Evolutionary conservation across 129 eudicot genomes (phyloP).

Genomic region (Tagetes erecta): DNA sequence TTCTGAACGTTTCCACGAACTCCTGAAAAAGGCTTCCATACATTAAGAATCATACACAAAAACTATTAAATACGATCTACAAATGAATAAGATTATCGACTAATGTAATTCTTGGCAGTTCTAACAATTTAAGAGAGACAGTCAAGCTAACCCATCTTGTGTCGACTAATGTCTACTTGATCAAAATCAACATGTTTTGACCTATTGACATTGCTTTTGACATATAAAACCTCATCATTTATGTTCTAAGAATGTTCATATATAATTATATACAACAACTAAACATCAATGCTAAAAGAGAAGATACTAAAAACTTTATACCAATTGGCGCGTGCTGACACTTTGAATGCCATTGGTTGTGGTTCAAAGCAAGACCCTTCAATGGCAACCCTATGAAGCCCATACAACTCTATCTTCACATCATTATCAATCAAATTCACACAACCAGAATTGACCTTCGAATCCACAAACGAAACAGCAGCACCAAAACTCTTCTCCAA

Average conservation of each 20-base stretch:
- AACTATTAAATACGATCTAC: neutral
- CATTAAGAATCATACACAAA: conserved; percentile 12
- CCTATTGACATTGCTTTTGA: neutral
- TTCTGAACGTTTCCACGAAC: conserved; percentile 68
- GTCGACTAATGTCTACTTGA: too few relatives aligned
- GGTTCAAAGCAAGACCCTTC: conserved; percentile 67
- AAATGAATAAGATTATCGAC: neutral
- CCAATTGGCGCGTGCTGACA: conserved; percentile 83
- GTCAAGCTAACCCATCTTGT: too few relatives aligned
- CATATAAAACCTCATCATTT: neutral
- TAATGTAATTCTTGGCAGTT: conserved; percentile 1
- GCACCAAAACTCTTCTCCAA: conserved; percentile 59
- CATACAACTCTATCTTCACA: conserved; percentile 55
- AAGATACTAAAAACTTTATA: conserved; percentile 15
- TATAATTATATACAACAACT: neutral
- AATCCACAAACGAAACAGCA: conserved; percentile 55
- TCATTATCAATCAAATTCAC: conserved; percentile 39
- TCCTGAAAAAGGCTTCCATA: conserved; percentile 45
- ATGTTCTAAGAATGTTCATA: neutral
- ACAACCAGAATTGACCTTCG: conserved; percentile 33
- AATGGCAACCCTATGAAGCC: conserved; percentile 67
- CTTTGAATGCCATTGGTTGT: conserved; percentile 71
- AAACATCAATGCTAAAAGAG: neutral
- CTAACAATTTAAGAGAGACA: neutral
- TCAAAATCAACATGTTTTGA: too few relatives aligned